Conservation (phyloP, 2,329 filamentous ascomycete genomes). For the Aureobasidium sp. region DNA sequence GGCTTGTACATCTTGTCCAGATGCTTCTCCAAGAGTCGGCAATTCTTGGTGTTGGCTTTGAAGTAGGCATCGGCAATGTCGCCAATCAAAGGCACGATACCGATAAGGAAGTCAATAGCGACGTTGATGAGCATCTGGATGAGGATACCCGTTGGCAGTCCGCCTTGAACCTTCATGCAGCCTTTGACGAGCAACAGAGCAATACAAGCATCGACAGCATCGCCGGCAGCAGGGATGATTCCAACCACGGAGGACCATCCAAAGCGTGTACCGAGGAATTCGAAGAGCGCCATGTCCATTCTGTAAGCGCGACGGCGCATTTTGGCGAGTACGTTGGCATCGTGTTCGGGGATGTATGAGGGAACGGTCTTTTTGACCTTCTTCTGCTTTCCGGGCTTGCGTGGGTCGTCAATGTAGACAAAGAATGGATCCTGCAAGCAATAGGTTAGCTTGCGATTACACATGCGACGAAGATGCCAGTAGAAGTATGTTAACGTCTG, state of each 20-base stretch:
- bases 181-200: constrained; percentile 66
- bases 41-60: constrained; percentile 70
- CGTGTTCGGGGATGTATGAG: constrained; percentile 71
- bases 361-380: constrained; percentile 80
- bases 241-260: constrained; percentile 86
- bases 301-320: constrained; percentile 80
- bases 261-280: constrained; percentile 70
- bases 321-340: constrained; percentile 72
- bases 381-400: constrained; percentile 63
- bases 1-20: constrained; percentile 59
- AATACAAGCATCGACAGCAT: constrained; percentile 63
- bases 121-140: constrained; percentile 76
- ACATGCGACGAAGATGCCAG: not conserved
- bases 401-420: constrained; percentile 68
- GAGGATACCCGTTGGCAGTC: constrained; percentile 54
- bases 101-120: constrained; percentile 61
- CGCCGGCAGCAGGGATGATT: constrained; percentile 71
- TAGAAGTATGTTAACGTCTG: not conserved
- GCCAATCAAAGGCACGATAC: constrained; percentile 67
- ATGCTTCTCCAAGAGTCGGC: constrained; percentile 58
- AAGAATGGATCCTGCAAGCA: constrained; percentile 74
- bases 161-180: constrained; percentile 63
- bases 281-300: constrained; percentile 78
- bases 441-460: constrained; percentile 6
- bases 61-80: constrained; percentile 64